A percentile compares a stretch with the other conserved stretches of the same genome.
These are phyloP conservation scores for Berberis vulgaris DNA, from an alignment of 164 flowering plant species.

Conservation along the genomic window DNA sequence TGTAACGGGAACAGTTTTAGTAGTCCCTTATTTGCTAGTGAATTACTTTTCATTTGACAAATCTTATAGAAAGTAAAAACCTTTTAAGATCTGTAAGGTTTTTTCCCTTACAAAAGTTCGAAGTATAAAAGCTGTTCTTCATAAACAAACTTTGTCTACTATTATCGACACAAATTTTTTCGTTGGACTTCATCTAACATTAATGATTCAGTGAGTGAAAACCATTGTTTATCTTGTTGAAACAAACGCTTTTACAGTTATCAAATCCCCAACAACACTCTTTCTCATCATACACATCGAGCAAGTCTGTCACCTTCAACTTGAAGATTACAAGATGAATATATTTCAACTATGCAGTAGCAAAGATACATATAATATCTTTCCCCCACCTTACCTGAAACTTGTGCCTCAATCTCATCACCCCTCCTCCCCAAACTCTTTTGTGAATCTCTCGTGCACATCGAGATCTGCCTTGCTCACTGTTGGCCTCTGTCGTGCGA, in stretches of 20 bases:
- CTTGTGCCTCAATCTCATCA: conserved; percentile 51
- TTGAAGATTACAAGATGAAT: neutral
- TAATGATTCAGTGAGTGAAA: neutral
- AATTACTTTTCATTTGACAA: no score
- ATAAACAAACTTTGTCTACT: neutral
- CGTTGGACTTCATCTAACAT: neutral
- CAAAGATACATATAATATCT: conserved; percentile 6
- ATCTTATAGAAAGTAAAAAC: no score
- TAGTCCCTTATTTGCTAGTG: no score
- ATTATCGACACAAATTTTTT: no score
- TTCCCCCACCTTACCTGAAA: neutral
- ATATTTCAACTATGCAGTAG: neutral
- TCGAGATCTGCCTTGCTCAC: conserved; percentile 94
- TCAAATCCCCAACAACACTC: neutral
- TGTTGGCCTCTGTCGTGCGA: conserved; percentile 92
- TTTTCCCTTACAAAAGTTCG: no score
- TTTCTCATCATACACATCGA: neutral
- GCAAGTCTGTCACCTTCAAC: neutral
- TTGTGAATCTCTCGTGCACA: conserved; percentile 90
- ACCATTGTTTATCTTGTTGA: neutral
- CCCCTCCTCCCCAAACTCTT: conserved; percentile 99
- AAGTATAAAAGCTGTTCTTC: neutral
- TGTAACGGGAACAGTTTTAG: no score
- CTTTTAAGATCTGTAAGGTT: no score
- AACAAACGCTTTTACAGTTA: neutral